Conservation (phyloP, 306 rosid genomes). For the Senna siamea region DNA sequence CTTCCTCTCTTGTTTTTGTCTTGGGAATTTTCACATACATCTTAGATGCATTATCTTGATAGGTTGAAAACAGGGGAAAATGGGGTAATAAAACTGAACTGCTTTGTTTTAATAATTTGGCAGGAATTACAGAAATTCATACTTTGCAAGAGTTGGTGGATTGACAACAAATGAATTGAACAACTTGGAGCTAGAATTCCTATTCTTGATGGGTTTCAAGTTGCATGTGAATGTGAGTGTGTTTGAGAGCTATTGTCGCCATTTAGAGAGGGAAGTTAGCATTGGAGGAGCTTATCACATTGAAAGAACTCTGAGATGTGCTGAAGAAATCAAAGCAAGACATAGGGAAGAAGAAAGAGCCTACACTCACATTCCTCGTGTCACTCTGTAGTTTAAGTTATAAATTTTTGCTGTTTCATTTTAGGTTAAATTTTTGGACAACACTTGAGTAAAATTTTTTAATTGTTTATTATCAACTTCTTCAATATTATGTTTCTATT, state of each 20-base stretch:
- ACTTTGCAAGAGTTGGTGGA: conserved; percentile 92
- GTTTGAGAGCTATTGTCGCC: conserved; percentile 89
- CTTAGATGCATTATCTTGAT: not conserved
- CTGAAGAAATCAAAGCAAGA: conserved; percentile 73
- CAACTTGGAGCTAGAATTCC: conserved; percentile 75
- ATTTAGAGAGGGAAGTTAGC: conserved; percentile 89
- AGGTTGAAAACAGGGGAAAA: conserved; percentile 12
- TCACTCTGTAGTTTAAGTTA: conserved; percentile 48
- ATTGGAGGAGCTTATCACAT: conserved; percentile 90
- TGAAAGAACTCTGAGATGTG: conserved; percentile 80
- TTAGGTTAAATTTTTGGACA: too few species aligned
- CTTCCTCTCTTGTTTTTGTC: not conserved
- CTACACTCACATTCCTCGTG: conserved; percentile 55
- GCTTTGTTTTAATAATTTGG: not conserved
- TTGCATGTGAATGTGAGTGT: conserved; percentile 93
- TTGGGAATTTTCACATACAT: not conserved
- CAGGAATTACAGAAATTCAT: conserved; percentile 89
- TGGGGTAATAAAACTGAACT: not conserved
- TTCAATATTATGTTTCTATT: not conserved
- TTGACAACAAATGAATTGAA: conserved; percentile 73
- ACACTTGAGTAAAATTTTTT: too few species aligned
- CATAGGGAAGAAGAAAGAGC: conserved; percentile 48
- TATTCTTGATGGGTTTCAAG: conserved; percentile 84
- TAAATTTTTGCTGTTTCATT: too few species aligned
- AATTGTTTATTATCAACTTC: too few species aligned